These are phyloP conservation scores for Polyplosphaeria fusca DNA, from an alignment of 495 filamentous ascomycete genomes.

Conservation along the genomic window DNA sequence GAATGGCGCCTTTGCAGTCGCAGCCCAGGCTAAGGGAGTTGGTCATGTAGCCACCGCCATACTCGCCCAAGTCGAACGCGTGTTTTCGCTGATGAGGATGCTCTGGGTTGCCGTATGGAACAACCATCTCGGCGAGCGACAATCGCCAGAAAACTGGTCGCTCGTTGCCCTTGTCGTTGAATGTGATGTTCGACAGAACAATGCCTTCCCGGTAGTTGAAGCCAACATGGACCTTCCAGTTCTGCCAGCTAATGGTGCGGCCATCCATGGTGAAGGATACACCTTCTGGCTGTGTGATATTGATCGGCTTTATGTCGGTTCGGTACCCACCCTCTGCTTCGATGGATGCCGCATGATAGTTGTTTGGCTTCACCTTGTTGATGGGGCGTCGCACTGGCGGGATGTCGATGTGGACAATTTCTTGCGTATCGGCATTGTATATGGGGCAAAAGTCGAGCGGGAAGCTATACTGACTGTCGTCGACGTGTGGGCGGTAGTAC, in stretches of 20 bases:
- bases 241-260: constrained; percentile 83
- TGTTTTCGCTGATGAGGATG: constrained; percentile 91
- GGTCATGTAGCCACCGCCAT: constrained; percentile 93
- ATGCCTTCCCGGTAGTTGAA: constrained; percentile 97
- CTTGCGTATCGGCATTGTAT: constrained; percentile 75
- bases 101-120: constrained; percentile 92
- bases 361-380: constrained; percentile 69
- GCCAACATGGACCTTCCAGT: constrained; percentile 90
- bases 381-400: constrained; percentile 75
- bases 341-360: constrained; percentile 74
- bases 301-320: constrained; percentile 81
- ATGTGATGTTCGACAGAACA: constrained; percentile 85
- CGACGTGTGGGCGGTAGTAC: constrained; percentile 86
- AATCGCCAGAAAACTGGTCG: constrained; percentile 85
- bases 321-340: constrained; percentile 75
- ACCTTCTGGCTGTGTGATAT: constrained; percentile 92
- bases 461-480: constrained; percentile 87
- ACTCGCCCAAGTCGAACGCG: constrained; percentile 91
- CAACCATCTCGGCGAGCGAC: constrained; percentile 95
- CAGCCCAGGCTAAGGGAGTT: constrained; percentile 86
- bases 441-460: constrained; percentile 95
- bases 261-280: constrained; percentile 85
- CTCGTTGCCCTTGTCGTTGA: constrained; percentile 79
- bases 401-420: constrained; percentile 87
- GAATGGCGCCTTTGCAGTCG: constrained; percentile 93